Evolutionary conservation across 2,329 filamentous ascomycete species (phyloP), one percentile per base, ranked within the genome.

Genomic region (Claviceps digitariae): DNA sequence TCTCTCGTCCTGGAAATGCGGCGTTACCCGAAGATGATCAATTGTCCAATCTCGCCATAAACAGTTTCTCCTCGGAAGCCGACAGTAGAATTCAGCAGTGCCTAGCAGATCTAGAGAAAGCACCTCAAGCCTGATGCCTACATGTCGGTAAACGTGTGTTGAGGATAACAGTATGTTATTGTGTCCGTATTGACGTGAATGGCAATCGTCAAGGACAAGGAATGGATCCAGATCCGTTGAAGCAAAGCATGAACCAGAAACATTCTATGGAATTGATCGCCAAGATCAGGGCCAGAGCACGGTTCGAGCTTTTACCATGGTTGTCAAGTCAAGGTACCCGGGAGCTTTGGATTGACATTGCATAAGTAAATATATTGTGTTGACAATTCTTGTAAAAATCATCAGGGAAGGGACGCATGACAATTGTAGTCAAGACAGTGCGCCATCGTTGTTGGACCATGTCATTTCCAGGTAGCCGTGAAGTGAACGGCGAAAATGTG

Each of bases 1-100:
- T 86, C 53, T 69, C 76, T 53, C 76, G 87, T 53, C 83, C 84
- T 17, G 87, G 86, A 13, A 93, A 93, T 67, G 77, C 79, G 40
- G 74, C 74, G 31, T 68, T 90, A 57, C 71, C 76, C 12, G 67
- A 69, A 21, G 73, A 74, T 27, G 73, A 81, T 52, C 61, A 60
- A 48, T 58, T 72, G 50, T 62, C 66, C 27, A 56, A 56, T 38
- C 55, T 64, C 47, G 69, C 66, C 40, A 63, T 73, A 54, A 54
- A 57, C 50, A 66, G 68, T 57, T 71, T 72, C 56, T 61, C 57
- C 38, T 55, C 61, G 43, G 50, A 61, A 27, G 63, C 65, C 10
- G 55, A 55, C 31, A 25, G 34, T 10, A 54, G 17, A n/a, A 52
- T 56, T 21, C 48, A 40, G 29, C 36, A 45, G 23, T 56, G 54